These are phyloP conservation scores for Cerioporus squamosus DNA, from an alignment of 1,284 basidiomycete species.

Conservation along the genomic window DNA sequence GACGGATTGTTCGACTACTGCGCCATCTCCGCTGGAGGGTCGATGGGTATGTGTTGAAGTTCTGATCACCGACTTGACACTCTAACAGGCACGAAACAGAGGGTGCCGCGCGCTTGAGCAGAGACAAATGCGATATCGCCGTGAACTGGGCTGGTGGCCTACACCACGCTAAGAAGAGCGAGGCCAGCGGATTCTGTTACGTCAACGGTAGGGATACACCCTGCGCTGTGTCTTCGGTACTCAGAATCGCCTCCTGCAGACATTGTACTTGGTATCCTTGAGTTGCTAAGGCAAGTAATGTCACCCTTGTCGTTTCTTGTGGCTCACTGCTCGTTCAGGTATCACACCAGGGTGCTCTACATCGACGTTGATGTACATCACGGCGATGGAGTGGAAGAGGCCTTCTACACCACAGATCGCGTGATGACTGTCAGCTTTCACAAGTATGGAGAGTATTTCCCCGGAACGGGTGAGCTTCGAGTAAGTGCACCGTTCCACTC, in stretches of 20 bases:
- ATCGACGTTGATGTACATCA: conserved; percentile 99
- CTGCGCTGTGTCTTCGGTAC: background rate
- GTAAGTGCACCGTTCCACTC: conserved; percentile 49
- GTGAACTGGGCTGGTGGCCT: conserved; percentile 99
- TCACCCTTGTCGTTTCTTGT: background rate
- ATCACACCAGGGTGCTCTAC: conserved; percentile 95
- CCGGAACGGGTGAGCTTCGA: conserved; percentile 95
- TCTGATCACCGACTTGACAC: background rate
- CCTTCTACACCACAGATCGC: conserved; percentile 98
- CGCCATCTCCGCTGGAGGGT: conserved; percentile 97
- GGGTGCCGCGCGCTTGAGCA: conserved; percentile 93
- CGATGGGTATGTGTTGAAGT: conserved; percentile 80
- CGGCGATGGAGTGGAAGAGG: conserved; percentile 99
- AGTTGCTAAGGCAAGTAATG: conserved; percentile 75
- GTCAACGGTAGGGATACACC: conserved; percentile 77
- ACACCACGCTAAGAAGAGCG: conserved; percentile 98
- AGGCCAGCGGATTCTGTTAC: conserved; percentile 98
- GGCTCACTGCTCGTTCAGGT: conserved; percentile 49
- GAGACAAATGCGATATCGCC: conserved; percentile 98
- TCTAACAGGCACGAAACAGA: conserved; percentile 53
- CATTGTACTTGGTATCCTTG: conserved; percentile 96
- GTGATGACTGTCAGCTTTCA: conserved; percentile 99
- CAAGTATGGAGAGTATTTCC: conserved; percentile 99
- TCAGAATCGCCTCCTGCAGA: conserved; percentile 49
- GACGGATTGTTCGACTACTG: conserved; percentile 99